phyloP scores from a whole-genome alignment of 331 rosid species.

The Arachis monticola region DNA sequence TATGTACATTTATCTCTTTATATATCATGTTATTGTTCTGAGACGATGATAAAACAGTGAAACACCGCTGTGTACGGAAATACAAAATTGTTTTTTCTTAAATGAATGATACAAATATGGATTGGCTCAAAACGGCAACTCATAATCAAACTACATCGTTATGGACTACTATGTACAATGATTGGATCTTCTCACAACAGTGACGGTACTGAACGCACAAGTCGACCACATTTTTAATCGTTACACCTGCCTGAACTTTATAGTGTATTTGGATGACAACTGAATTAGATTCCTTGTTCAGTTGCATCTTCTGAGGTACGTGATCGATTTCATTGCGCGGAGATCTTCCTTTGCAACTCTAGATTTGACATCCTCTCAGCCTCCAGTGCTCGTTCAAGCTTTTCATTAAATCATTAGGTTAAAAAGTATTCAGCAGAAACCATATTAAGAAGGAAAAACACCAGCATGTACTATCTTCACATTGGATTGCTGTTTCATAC shows the following conservation, averaged over 20 bases:
- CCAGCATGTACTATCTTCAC: background rate
- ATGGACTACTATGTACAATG: slow-evolving; percentile 28
- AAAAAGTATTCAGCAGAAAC: slow-evolving; percentile 8
- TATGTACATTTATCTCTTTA: no score
- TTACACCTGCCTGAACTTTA: slow-evolving; percentile 2
- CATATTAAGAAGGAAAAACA: background rate
- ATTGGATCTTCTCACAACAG: slow-evolving; percentile 23
- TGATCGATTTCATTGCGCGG: slow-evolving; percentile 54
- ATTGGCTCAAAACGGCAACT: background rate
- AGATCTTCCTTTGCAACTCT: slow-evolving; percentile 81
- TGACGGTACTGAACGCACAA: no score
- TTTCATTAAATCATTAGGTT: slow-evolving; percentile 25
- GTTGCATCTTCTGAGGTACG: slow-evolving; percentile 48
- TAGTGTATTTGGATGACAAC: slow-evolving; percentile 5
- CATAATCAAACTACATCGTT: slow-evolving; percentile 13
- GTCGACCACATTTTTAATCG: background rate
- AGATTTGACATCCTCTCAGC: slow-evolving; percentile 74
- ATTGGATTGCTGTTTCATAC: background rate
- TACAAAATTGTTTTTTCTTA: no score
- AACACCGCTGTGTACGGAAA: no score
- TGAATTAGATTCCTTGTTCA: slow-evolving; percentile 52
- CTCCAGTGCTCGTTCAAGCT: slow-evolving; percentile 98
- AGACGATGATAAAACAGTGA: no score
- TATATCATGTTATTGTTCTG: no score
- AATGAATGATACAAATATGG: background rate